A percentile compares a stretch with the other conserved stretches of the same genome.
Conservation (phyloP, 2,329 filamentous ascomycete species). For the Teratosphaeria nubilosa region DNA sequence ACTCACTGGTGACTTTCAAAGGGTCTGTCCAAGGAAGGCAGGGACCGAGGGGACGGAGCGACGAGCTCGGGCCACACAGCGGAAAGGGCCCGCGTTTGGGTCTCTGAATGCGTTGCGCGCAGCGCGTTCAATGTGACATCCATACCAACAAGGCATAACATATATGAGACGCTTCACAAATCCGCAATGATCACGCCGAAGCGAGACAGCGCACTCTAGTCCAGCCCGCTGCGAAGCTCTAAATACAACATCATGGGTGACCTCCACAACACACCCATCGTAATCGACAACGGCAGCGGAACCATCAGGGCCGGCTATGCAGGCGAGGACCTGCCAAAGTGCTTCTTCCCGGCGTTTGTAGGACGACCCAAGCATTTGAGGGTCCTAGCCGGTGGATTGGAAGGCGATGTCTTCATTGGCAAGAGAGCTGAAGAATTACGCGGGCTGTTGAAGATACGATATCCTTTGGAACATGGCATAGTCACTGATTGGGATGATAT, state of each 20-base stretch:
- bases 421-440: conserved; percentile 82
- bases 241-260: conserved; percentile 45
- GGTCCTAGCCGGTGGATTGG: conserved; percentile 88
- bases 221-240: conserved; percentile 1
- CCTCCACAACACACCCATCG: conserved; percentile 94
- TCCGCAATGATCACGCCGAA: neutral
- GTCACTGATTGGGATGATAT: conserved; percentile 99
- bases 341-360: conserved; percentile 94
- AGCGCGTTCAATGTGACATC: neutral
- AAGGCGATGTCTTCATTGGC: conserved; percentile 95
- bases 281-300: conserved; percentile 96
- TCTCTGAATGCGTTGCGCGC: too few species aligned
- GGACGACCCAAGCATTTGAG: conserved; percentile 90
- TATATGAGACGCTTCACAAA: neutral
- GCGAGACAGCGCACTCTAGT: conserved; percentile 5
- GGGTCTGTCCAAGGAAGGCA: too few species aligned
- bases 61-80: too few species aligned
- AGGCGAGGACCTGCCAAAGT: conserved; percentile 90
- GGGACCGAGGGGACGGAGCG: too few species aligned
- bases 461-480: conserved; percentile 93
- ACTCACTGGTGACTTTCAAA: too few species aligned
- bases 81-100: too few species aligned
- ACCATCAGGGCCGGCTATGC: conserved; percentile 96
- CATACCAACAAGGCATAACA: neutral
- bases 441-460: conserved; percentile 87